These are phyloP conservation scores for Microcyclospora tardicrescens DNA, from an alignment of 2,329 filamentous ascomycete species.

Conservation along the genomic window DNA sequence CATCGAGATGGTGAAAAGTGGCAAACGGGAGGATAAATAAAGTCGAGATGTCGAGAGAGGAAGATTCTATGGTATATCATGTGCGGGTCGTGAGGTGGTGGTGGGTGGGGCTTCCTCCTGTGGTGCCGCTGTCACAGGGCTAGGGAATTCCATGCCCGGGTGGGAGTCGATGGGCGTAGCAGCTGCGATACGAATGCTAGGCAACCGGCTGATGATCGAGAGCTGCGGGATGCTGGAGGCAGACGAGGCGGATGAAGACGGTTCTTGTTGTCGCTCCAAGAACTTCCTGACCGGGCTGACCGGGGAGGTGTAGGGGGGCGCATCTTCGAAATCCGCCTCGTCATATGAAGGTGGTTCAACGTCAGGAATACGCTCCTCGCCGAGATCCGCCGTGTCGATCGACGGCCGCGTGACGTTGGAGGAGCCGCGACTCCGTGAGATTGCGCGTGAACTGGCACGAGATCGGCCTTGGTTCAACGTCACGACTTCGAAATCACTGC, in stretches of 20 bases:
- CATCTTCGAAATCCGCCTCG: conserved; percentile 28
- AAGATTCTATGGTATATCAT: no score
- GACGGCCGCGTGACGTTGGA: conserved; percentile 11
- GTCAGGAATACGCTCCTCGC: conserved; percentile 16
- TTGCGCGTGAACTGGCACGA: conserved; percentile 11
- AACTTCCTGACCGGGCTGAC: background rate
- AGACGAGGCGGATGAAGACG: conserved; percentile 5
- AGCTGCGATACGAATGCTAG: conserved; percentile 32
- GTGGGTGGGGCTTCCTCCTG: no score
- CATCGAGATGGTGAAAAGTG: no score
- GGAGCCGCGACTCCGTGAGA: conserved; percentile 17
- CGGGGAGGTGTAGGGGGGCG: conserved; percentile 37
- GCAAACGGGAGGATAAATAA: no score
- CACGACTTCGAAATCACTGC: conserved; percentile 32
- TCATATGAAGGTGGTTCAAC: conserved; percentile 25
- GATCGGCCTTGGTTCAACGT: conserved; percentile 27
- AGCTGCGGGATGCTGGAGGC: conserved; percentile 18
- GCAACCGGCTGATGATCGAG: conserved; percentile 28
- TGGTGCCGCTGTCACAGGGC: no score
- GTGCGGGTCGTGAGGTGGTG: no score
- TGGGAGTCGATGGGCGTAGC: conserved; percentile 20
- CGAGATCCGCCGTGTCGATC: conserved; percentile 20
- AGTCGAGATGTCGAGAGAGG: no score
- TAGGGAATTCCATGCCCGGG: background rate
- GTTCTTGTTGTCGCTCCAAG: conserved; percentile 5